Evolutionary conservation across 2,329 filamentous ascomycete species (phyloP), one percentile per base, ranked within the genome.

Genomic region (Diaporthe eres): DNA sequence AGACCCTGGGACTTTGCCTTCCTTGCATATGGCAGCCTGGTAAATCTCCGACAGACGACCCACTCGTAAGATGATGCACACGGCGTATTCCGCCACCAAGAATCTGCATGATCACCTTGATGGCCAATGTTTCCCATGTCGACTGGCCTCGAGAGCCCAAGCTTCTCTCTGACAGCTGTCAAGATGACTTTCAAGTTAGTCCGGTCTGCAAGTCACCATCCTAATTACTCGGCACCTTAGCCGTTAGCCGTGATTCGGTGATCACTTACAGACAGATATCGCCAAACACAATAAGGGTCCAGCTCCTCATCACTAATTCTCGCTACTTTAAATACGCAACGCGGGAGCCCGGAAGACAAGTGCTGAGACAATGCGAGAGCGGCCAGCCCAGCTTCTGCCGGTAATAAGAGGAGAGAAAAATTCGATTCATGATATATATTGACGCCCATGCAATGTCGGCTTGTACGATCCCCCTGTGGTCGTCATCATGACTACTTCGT

Each of bases 41-140:
- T 2, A 68, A 70, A 55, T 55, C 65, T 70, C 49, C 47, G 49
- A 42, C 49, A 39, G 34, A 55, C 31, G 34, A 51, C 65, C 49
- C 65, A 55, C 65, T 25, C 15, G 47, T 51, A 39, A 70, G 49
- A 70, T 70, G 65, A 70, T 55, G 65, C 65, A 19, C 65, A 42
- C 65, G 65, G 65, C 34, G 37, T 70, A 19, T 70, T 42, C 65
- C 49, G 65, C 13, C 9, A 37, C 47, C 31, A 53, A 25, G 31
- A 68, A 25, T 19, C 3, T 37, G 31, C 63, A 67, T 67, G 28
- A 19, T 68, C 63, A 19, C 47, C 31, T 10, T 39, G 28, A 53
- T 53, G 31, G 47, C n/a, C 49, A 47, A 53, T 13, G 12, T 55
- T 70, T 55, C 15, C 34, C 31, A 70, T 55, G 22, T 55, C 19